Percentiles rank a stretch among this genome's conserved stretches.
These are phyloP conservation scores for Candida silvicultrix DNA, from an alignment of 805 yeast genomes.

Conservation along the genomic window DNA sequence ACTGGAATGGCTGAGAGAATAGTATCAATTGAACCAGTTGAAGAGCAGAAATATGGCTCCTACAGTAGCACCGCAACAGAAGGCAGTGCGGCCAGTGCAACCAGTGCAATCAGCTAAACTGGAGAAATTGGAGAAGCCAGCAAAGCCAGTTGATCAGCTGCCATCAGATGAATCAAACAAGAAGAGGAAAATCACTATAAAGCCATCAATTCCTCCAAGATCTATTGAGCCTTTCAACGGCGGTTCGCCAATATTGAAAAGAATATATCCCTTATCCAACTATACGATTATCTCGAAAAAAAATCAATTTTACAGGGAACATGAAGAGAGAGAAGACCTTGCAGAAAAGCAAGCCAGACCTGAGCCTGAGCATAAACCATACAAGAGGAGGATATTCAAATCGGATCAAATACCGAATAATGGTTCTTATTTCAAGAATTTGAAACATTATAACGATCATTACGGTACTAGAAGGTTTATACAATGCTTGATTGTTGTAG, in stretches of 20 bases:
- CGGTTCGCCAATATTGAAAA: neutral
- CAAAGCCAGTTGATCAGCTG: neutral
- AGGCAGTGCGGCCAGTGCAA: too few species aligned
- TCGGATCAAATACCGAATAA: constrained; percentile 3
- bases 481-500: constrained; percentile 9
- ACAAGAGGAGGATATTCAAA: neutral
- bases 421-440: constrained; percentile 2
- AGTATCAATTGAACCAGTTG: too few species aligned
- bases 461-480: constrained; percentile 8
- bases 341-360: neutral
- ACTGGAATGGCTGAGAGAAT: too few species aligned
- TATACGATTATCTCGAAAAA: neutral
- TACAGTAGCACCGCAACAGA: too few species aligned
- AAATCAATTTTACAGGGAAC: neutral
- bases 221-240: neutral
- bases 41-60: too few species aligned
- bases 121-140: neutral
- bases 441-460: constrained; percentile 2
- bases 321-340: neutral
- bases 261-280: neutral
- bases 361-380: neutral
- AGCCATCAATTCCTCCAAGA: neutral
- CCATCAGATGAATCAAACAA: neutral
- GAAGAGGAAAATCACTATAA: neutral
- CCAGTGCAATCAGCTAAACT: too few species aligned